Conservation (phyloP, 495 filamentous ascomycete genomes). For the Aspergillus funiculosus region DNA sequence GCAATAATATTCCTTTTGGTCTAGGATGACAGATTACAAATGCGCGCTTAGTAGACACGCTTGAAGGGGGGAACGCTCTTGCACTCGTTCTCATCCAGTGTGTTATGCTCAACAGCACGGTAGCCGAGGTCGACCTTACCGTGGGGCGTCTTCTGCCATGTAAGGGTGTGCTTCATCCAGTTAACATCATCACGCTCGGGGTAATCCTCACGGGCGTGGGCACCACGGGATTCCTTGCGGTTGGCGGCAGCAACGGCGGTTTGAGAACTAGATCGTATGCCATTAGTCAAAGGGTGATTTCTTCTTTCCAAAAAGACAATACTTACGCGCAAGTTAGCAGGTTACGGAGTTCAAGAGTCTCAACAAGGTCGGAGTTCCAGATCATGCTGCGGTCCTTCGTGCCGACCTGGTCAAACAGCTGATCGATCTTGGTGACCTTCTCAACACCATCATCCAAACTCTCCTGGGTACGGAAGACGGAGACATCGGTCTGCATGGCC, state of each 20-base stretch:
- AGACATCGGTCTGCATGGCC: slow-evolving; percentile 94
- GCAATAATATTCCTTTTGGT: slow-evolving; percentile 1
- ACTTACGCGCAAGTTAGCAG: slow-evolving; percentile 89
- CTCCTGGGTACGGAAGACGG: slow-evolving; percentile 94
- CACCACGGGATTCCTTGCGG: slow-evolving; percentile 90
- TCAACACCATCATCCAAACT: slow-evolving; percentile 77
- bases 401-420: slow-evolving; percentile 71
- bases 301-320: background rate
- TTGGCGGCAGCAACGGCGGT: slow-evolving; percentile 80
- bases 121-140: slow-evolving; percentile 73
- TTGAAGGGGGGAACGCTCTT: slow-evolving; percentile 82
- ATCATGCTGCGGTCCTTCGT: slow-evolving; percentile 99
- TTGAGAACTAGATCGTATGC: slow-evolving; percentile 52
- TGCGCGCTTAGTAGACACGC: slow-evolving; percentile 60
- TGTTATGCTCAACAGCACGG: slow-evolving; percentile 67
- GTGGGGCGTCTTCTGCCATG: slow-evolving; percentile 85
- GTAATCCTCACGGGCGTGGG: slow-evolving; percentile 92
- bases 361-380: slow-evolving; percentile 96
- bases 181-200: slow-evolving; percentile 87
- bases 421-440: slow-evolving; percentile 75
- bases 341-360: slow-evolving; percentile 91
- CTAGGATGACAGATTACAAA: slow-evolving; percentile 3
- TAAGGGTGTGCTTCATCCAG: slow-evolving; percentile 99
- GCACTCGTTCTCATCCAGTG: slow-evolving; percentile 86
- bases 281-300: background rate